Base-by-base conservation (phyloP, 768 basidiomycete species). In the Pisolithus orientalis region DNA sequence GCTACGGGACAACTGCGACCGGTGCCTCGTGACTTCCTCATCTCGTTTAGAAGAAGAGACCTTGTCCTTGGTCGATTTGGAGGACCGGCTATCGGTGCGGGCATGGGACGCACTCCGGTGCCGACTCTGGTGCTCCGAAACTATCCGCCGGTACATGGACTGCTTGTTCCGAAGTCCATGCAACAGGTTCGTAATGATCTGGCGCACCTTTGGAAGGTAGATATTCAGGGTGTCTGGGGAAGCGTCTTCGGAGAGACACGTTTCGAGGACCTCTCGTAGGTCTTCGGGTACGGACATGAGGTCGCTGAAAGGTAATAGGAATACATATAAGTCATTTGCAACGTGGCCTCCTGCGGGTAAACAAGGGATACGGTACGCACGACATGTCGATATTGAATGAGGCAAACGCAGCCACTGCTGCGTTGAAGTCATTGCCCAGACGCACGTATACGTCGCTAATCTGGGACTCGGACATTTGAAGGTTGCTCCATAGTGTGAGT, bases 361-460 rank as follows among this genome's bases (percentile, higher is more conserved):
- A 44, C 13, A 29, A 7, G 16, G 14, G 14, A 0, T 11, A 14
- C 6, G 25, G 14, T 17, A 80, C 91, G 67, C 69, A 97, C 95
- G 78, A 75, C 88, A 98, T 97, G 55, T 88, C 83, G 53, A 99
- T 94, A 55, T 85, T 83, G 58, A 85, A 92, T 11, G 79, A 74
- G 2, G 80, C 79, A 65, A 99, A 99, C 1, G 94, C 92, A 49
- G 86, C 81, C 38, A 94, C 90, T 9, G 94, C 94, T 14, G 83
- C 80, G 64, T 97, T 97, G 75, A 99, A 98, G 65, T 96, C 94
- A 69, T 98, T 97, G 24, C 96, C 96, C 24, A 99, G 76, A 50
- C 84, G 82, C 50, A 99, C 96, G 69, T 99, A 99, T 50, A 96
- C 90, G 68, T 97, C 92, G 76, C 94, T 96, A 65, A 99, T 93